Evolutionary conservation across 768 basidiomycete genomes (phyloP).

Genomic region (Russula sp.): DNA sequence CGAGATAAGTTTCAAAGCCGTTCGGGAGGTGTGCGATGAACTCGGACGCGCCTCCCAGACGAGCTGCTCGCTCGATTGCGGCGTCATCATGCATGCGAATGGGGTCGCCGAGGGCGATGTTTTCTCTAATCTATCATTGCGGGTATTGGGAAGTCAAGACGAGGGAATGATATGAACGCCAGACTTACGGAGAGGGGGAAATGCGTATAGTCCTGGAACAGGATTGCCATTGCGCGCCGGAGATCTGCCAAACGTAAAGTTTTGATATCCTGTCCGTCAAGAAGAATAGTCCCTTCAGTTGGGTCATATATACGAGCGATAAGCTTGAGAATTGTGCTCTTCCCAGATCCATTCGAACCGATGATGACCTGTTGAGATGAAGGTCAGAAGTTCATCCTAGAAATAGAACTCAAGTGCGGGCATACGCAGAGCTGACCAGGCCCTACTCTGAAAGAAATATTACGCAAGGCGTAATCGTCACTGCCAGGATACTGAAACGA

Average conservation of each 20-base stretch:
- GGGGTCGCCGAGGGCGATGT: constrained; percentile 70
- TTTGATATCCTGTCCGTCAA: constrained; percentile 57
- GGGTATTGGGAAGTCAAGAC: neutral
- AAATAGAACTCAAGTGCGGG: neutral
- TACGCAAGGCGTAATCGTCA: constrained; percentile 44
- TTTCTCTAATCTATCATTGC: constrained; percentile 55
- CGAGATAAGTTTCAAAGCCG: constrained; percentile 63
- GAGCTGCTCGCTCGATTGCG: constrained; percentile 58
- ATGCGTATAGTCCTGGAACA: constrained; percentile 78
- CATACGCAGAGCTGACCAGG: constrained; percentile 70
- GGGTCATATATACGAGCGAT: constrained; percentile 65
- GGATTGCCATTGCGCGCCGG: constrained; percentile 57
- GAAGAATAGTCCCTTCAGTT: constrained; percentile 57
- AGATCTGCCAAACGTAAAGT: constrained; percentile 56
- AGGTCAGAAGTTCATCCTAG: neutral
- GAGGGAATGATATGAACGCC: neutral
- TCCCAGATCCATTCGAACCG: constrained; percentile 70
- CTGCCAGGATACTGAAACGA: constrained; percentile 60
- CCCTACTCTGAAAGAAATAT: constrained; percentile 63
- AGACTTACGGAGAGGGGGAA: constrained; percentile 65
- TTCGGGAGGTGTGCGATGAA: constrained; percentile 60
- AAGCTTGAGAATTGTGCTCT: constrained; percentile 74
- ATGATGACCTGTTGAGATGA: constrained; percentile 53
- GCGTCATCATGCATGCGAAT: constrained; percentile 43
- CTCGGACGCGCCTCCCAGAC: constrained; percentile 59